Evolutionary conservation across 345 rosid species (phyloP), one percentile per base, ranked within the genome.

Genomic region (Iberis pinnata): DNA sequence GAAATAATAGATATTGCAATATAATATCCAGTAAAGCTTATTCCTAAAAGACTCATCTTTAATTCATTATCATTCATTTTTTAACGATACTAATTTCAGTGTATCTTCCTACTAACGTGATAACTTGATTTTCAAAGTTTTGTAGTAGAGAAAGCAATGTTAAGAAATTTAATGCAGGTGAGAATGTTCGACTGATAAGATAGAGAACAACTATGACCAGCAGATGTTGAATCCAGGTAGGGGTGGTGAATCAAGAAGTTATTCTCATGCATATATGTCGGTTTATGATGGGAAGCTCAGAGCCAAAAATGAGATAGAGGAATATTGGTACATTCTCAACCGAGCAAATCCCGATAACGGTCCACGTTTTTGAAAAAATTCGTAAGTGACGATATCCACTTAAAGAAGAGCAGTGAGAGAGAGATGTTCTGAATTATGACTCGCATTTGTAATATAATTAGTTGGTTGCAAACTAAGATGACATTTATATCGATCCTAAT

Each of bases 391-490:
- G n/a, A n/a, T n/a, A n/a, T n/a, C n/a, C n/a, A n/a, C n/a, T n/a
- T n/a, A n/a, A n/a, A n/a, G 4, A 72, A 70, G 67, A 66, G 68
- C 38, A 77, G 58, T 36, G 83, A 72, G 49, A 78, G 75, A 33
- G 83, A 78, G n/a, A n/a, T 47, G 75, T 67, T 56, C 56, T 72
- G 41, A 70, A 63, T 8, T 93, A 92, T 72, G 98, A 92, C 71
- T 92, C 98, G 19, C n/a, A n/a, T n/a, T n/a, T n/a, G n/a, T n/a
- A n/a, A n/a, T n/a, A n/a, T n/a, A n/a, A n/a, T n/a, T n/a, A n/a
- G n/a, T n/a, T n/a, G n/a, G n/a, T n/a, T n/a, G n/a, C n/a, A n/a
- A n/a, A n/a, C n/a, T n/a, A n/a, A n/a, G n/a, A n/a, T n/a, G n/a
- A n/a, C n/a, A n/a, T n/a, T n/a, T n/a, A n/a, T n/a, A n/a, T n/a